These are phyloP conservation scores for Heliamphora exappendiculata DNA, from an alignment of 148 eudicot species.

Conservation along the genomic window DNA sequence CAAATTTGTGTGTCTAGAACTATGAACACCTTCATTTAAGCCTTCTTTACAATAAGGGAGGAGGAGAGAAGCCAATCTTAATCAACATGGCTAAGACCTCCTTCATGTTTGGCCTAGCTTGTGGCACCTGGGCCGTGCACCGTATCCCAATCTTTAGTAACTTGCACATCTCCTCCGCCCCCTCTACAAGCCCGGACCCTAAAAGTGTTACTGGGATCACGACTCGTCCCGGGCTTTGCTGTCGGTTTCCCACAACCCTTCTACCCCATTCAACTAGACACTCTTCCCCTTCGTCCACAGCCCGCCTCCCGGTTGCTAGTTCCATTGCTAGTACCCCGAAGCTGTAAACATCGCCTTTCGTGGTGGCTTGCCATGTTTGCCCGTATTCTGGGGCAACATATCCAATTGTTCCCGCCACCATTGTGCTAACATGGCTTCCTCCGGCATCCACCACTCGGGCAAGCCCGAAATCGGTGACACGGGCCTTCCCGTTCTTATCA, in stretches of 20 bases:
- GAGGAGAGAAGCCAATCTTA: conserved; percentile 22
- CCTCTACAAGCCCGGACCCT: conserved; percentile 42
- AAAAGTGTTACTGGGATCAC: conserved; percentile 28
- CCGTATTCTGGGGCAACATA: conserved; percentile 95
- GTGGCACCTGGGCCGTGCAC: conserved; percentile 72
- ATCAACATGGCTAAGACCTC: conserved; percentile 70
- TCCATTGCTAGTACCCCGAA: conserved; percentile 87
- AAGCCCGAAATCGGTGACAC: conserved; percentile 92
- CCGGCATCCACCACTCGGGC: conserved; percentile 72
- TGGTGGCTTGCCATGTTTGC: conserved; percentile 93
- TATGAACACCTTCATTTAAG: not conserved
- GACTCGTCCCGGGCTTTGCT: too few species aligned
- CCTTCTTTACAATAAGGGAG: conserved; percentile 6
- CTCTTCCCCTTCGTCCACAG: conserved; percentile 77
- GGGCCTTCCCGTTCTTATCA: conserved; percentile 62
- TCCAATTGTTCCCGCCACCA: conserved; percentile 91
- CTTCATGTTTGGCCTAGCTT: conserved; percentile 86
- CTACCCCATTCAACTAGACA: conserved; percentile 80
- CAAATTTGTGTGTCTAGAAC: too few species aligned
- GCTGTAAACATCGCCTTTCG: conserved; percentile 96
- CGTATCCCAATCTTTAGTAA: conserved; percentile 55
- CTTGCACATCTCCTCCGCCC: conserved; percentile 54
- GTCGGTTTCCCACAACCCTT: conserved; percentile 47
- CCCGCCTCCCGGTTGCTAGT: conserved; percentile 84
- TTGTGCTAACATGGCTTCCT: conserved; percentile 75